phyloP scores from a whole-genome alignment of 2,329 filamentous ascomycete genomes.

The Blastomyces silverae region DNA sequence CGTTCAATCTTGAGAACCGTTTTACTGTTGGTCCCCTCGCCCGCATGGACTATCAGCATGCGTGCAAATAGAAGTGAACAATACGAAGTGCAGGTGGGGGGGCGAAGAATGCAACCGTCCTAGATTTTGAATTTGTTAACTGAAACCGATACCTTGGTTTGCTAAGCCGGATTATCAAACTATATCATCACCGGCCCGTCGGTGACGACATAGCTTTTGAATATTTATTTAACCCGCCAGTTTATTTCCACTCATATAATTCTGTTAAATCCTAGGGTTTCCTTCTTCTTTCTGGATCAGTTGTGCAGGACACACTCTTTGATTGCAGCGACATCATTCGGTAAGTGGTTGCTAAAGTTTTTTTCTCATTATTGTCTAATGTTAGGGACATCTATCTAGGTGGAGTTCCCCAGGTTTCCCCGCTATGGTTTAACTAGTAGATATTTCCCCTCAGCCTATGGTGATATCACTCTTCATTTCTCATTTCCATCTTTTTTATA shows the following conservation, averaged over 20 bases:
- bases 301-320: neutral
- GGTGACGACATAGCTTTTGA: conserved; percentile 11
- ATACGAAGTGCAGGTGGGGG: neutral
- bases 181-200: neutral
- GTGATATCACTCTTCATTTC: conserved; percentile 4
- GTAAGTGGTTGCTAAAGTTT: neutral
- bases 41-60: neutral
- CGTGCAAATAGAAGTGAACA: neutral
- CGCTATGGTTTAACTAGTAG: neutral
- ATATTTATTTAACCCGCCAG: neutral
- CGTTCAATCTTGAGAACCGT: neutral
- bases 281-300: neutral
- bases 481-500: neutral
- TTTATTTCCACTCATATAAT: neutral
- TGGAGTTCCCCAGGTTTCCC: neutral
- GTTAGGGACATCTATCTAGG: neutral
- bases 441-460: neutral
- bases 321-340: neutral
- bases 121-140: conserved; percentile 1
- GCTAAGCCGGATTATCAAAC: conserved; percentile 2
- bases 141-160: conserved; percentile 8
- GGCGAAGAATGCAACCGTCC: neutral
- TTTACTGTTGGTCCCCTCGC: neutral
- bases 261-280: neutral
- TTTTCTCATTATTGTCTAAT: neutral